phyloP scores from a whole-genome alignment of 352 stramenopile species.

The Pythium inflatum region DNA sequence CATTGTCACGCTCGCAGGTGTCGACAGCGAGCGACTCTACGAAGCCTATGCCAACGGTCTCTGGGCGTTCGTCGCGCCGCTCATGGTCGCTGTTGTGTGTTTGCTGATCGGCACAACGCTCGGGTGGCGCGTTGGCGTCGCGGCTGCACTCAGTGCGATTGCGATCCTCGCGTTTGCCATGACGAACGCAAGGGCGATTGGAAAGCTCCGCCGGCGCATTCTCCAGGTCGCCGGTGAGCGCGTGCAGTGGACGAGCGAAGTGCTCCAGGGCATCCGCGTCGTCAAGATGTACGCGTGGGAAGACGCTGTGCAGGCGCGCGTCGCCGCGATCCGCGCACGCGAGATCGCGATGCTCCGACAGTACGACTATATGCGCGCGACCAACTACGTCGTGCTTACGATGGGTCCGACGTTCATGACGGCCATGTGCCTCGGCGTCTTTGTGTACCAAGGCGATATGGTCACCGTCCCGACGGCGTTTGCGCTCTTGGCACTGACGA shows the following conservation, averaged over 20 bases:
- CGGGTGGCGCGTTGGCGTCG: constrained; percentile 23
- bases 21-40: constrained; percentile 60
- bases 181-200: constrained; percentile 41
- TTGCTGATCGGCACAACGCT: constrained; percentile 30
- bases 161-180: constrained; percentile 39
- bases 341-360: constrained; percentile 37
- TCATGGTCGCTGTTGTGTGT: constrained; percentile 24
- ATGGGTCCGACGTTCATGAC: constrained; percentile 25
- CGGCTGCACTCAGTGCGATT: constrained; percentile 32
- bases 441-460: constrained; percentile 24
- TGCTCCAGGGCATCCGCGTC: constrained; percentile 89
- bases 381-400: constrained; percentile 24
- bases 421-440: constrained; percentile 23
- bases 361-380: constrained; percentile 24
- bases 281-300: constrained; percentile 93
- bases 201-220: constrained; percentile 39
- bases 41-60: constrained; percentile 51
- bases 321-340: constrained; percentile 45
- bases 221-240: constrained; percentile 59
- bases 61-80: constrained; percentile 37
- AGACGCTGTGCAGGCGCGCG: constrained; percentile 38
- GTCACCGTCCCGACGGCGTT: constrained; percentile 33
- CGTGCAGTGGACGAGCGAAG: constrained; percentile 94
- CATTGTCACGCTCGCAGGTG: constrained; percentile 59
- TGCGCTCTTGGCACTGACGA: constrained; percentile 41